Percentiles rank a stretch among this genome's conserved stretches.
These are phyloP conservation scores for Clitopilus passeckerianus DNA, from an alignment of 768 basidiomycete genomes.

Conservation along the genomic window DNA sequence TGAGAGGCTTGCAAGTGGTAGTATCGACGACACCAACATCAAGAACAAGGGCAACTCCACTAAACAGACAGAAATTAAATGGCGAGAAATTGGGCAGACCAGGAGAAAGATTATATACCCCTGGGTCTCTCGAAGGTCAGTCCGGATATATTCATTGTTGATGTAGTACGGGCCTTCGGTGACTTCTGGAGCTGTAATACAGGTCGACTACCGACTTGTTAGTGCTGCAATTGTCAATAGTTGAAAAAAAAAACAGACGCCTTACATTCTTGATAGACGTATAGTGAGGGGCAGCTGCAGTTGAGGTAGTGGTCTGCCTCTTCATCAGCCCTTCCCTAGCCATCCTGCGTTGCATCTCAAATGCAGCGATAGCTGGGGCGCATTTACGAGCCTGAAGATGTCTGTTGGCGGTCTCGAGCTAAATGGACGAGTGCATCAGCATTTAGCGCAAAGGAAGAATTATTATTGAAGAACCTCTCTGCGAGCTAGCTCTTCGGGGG, in stretches of 20 bases:
- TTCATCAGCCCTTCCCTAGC: slow-evolving; percentile 1
- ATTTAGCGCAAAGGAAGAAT: too few species aligned
- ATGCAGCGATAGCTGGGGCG: slow-evolving; percentile 2
- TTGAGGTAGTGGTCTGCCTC: slow-evolving; percentile 6
- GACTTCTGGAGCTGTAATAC: slow-evolving; percentile 8
- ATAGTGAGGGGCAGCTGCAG: slow-evolving; percentile 3
- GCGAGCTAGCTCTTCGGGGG: background rate
- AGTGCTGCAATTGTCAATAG: background rate
- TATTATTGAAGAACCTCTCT: background rate
- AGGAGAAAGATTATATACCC: slow-evolving; percentile 4
- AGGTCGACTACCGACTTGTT: background rate
- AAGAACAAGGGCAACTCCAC: slow-evolving; percentile 26
- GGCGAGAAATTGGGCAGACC: background rate
- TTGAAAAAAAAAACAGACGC: background rate
- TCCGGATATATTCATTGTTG: slow-evolving; percentile 20
- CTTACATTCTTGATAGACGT: slow-evolving; percentile 5
- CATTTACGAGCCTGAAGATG: slow-evolving; percentile 5
- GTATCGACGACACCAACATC: background rate
- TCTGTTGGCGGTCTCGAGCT: background rate
- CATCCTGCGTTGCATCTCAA: slow-evolving; percentile 3
- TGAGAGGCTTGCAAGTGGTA: background rate
- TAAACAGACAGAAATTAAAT: slow-evolving; percentile 2
- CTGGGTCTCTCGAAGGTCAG: slow-evolving; percentile 19
- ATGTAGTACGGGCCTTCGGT: slow-evolving; percentile 17
- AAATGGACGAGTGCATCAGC: too few species aligned